Conservation (phyloP, 106 monocot genomes). For the Dendrobium nobile region DNA sequence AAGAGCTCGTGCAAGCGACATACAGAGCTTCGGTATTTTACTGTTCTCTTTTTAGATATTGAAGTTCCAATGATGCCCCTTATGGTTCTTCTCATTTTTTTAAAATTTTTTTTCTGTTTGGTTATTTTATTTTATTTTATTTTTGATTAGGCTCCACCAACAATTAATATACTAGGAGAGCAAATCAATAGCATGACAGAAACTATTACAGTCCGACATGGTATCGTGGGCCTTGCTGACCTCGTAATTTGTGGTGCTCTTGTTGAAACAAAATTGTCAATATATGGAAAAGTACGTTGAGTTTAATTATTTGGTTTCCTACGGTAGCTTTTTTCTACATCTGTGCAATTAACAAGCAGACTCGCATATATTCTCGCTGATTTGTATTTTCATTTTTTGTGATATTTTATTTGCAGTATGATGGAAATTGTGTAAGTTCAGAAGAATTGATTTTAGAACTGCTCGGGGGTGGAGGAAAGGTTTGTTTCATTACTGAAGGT, state of each 20-base stretch:
- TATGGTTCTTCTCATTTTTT: not conserved
- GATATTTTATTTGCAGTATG: conserved; percentile 34
- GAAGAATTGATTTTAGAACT: conserved; percentile 64
- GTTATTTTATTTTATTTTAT: not conserved
- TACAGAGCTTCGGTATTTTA: conserved; percentile 79
- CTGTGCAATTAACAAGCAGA: not conserved
- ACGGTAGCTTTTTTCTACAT: not conserved
- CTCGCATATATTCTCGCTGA: not conserved
- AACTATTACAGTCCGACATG: conserved; percentile 20
- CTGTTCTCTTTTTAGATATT: not conserved
- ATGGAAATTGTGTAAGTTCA: conserved; percentile 25
- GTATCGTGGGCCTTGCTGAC: conserved; percentile 38
- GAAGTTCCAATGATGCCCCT: not conserved
- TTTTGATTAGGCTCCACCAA: conserved; percentile 50
- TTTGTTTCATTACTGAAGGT: conserved; percentile 12
- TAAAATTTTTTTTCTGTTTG: not conserved
- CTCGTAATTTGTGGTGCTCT: conserved; percentile 76
- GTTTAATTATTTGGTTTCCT: not conserved
- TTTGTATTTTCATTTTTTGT: not conserved
- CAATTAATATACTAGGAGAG: conserved; percentile 64
- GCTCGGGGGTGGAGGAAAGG: conserved; percentile 90
- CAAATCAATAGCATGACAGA: conserved; percentile 14
- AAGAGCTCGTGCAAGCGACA: conserved; percentile 72
- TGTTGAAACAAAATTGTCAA: conserved; percentile 69
- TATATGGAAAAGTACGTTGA: conserved; percentile 71